A percentile compares a stretch with the other conserved stretches of the same genome.
These are phyloP conservation scores for Ogataea allantospora DNA, from an alignment of 805 yeast species.

Conservation along the genomic window DNA sequence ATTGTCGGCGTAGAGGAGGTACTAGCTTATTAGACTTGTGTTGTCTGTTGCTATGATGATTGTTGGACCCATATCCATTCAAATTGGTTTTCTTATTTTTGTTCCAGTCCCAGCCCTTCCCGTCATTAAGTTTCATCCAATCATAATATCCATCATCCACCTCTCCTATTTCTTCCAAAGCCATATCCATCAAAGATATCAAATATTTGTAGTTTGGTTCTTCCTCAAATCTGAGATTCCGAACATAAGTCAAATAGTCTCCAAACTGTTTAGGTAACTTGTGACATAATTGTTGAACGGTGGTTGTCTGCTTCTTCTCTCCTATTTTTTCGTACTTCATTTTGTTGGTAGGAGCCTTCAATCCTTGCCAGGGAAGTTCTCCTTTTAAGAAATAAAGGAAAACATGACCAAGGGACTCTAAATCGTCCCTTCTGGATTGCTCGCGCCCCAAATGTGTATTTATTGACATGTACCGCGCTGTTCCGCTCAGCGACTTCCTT, in stretches of 20 bases:
- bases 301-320: conserved; percentile 70
- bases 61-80: conserved; percentile 68
- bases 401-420: conserved; percentile 80
- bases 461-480: conserved; percentile 85
- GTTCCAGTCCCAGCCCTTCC: conserved; percentile 77
- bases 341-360: conserved; percentile 83
- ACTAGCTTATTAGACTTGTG: conserved; percentile 18
- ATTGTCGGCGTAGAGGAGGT: conserved; percentile 22
- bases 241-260: conserved; percentile 65
- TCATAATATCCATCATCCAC: conserved; percentile 69
- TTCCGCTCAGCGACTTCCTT: conserved; percentile 75
- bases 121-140: conserved; percentile 78
- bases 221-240: conserved; percentile 72
- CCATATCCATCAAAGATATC: conserved; percentile 57
- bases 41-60: conserved; percentile 25
- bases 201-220: conserved; percentile 75
- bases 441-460: conserved; percentile 86
- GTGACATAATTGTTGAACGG: conserved; percentile 58
- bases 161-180: conserved; percentile 56
- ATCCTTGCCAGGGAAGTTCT: conserved; percentile 87
- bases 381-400: conserved; percentile 78
- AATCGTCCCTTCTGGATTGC: conserved; percentile 79
- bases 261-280: conserved; percentile 73
- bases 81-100: conserved; percentile 76
- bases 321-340: conserved; percentile 83